phyloP scores from a whole-genome alignment of 2,329 filamentous ascomycete species.

The Aspergillus pseudoviridinutans region DNA sequence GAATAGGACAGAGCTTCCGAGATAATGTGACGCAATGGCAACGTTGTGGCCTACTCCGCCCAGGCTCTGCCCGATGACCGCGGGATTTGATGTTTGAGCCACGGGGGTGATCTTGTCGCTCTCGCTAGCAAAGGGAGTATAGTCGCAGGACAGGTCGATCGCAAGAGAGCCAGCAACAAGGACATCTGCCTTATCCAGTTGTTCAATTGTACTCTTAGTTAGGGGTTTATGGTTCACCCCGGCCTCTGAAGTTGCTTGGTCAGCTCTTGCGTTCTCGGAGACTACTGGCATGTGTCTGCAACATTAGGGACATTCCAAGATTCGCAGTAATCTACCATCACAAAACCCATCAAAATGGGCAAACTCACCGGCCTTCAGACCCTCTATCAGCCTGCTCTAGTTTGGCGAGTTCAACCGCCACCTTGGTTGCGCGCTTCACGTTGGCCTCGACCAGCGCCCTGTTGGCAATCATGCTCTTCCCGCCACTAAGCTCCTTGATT shows the following conservation, averaged over 20 bases:
- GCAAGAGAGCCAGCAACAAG: slow-evolving; percentile 88
- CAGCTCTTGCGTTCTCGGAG: slow-evolving; percentile 20
- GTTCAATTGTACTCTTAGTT: slow-evolving; percentile 5
- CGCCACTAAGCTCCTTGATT: slow-evolving; percentile 73
- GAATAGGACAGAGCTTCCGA: slow-evolving; percentile 64
- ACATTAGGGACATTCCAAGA: slow-evolving; percentile 32
- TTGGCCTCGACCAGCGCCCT: slow-evolving; percentile 65
- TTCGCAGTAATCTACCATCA: neutral
- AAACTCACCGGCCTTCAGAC: slow-evolving; percentile 37
- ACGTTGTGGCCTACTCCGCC: slow-evolving; percentile 94
- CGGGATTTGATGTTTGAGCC: slow-evolving; percentile 80
- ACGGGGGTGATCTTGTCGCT: slow-evolving; percentile 30
- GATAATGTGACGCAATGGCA: slow-evolving; percentile 72
- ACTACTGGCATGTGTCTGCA: slow-evolving; percentile 37
- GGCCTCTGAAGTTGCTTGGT: slow-evolving; percentile 18
- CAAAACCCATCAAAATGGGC: slow-evolving; percentile 15
- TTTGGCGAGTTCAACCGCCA: slow-evolving; percentile 60
- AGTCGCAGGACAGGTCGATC: slow-evolving; percentile 83
- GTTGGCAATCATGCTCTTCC: slow-evolving; percentile 70
- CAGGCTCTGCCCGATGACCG: slow-evolving; percentile 73
- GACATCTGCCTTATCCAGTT: slow-evolving; percentile 54
- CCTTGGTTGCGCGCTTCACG: slow-evolving; percentile 59
- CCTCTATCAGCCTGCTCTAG: slow-evolving; percentile 42
- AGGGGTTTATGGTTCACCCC: slow-evolving; percentile 10
- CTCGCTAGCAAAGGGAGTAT: slow-evolving; percentile 46